These are phyloP conservation scores for Chrysoporthe deuterocubensis DNA, from an alignment of 2,329 filamentous ascomycete species.

Conservation along the genomic window DNA sequence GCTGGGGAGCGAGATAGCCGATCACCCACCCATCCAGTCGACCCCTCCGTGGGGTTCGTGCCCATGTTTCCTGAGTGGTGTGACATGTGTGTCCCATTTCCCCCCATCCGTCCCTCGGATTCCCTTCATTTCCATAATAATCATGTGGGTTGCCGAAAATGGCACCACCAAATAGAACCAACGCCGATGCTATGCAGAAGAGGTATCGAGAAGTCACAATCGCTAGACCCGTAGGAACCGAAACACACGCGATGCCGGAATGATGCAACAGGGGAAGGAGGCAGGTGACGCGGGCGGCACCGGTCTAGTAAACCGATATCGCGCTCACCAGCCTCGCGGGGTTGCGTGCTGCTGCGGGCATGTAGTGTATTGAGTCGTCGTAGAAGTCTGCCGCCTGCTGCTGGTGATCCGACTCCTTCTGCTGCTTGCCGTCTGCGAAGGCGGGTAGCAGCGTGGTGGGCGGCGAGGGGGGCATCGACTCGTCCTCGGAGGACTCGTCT, in stretches of 20 bases:
- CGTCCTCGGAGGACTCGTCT: slow-evolving; percentile 70
- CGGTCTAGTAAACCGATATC: slow-evolving; percentile 59
- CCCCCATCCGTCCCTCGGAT: not conserved
- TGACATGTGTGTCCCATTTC: not conserved
- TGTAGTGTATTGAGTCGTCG: slow-evolving; percentile 55
- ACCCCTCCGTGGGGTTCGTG: not conserved
- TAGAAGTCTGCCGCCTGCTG: slow-evolving; percentile 45
- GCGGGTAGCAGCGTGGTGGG: slow-evolving; percentile 59
- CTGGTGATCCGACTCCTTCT: slow-evolving; percentile 36
- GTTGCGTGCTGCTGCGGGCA: slow-evolving; percentile 50
- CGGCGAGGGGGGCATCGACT: slow-evolving; percentile 73
- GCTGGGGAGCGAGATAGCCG: slow-evolving; percentile 1
- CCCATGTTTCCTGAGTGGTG: slow-evolving; percentile 5
- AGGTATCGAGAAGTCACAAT: slow-evolving; percentile 9
- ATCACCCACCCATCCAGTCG: not conserved
- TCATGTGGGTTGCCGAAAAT: not conserved
- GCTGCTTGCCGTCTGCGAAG: slow-evolving; percentile 44
- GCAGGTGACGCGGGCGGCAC: not conserved
- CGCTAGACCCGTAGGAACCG: not conserved
- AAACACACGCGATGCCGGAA: not conserved
- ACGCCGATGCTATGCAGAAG: slow-evolving; percentile 10
- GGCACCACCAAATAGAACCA: not conserved
- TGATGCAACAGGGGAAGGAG: not conserved
- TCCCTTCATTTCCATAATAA: not conserved
- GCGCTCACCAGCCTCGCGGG: slow-evolving; percentile 55